Evolutionary conservation across 805 yeast genomes (phyloP).

Genomic region (Saccharomyces cerevisiae): DNA sequence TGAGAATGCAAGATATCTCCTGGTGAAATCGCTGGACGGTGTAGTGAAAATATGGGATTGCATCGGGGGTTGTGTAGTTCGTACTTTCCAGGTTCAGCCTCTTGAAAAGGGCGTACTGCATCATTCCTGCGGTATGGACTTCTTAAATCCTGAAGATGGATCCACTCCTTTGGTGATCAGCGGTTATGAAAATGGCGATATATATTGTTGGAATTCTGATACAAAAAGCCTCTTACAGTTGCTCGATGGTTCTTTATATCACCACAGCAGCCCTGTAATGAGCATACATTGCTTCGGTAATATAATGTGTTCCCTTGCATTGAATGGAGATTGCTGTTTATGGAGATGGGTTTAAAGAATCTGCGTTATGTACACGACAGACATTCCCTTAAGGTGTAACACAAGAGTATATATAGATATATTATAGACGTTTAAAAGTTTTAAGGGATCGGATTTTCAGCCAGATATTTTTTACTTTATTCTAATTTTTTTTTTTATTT

Average conservation of each 20-base stretch:
- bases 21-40: conserved; percentile 79
- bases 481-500: not conserved
- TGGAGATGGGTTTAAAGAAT: conserved; percentile 17
- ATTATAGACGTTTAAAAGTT: not conserved
- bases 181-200: conserved; percentile 24
- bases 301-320: conserved; percentile 19
- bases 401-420: conserved; percentile 4
- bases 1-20: conserved; percentile 70
- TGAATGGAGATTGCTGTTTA: conserved; percentile 23
- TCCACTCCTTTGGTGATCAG: conserved; percentile 20
- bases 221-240: conserved; percentile 15
- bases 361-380: not conserved
- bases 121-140: conserved; percentile 26
- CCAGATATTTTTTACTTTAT: not conserved
- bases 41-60: conserved; percentile 77
- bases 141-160: conserved; percentile 18
- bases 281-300: conserved; percentile 15
- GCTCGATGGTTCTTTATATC: conserved; percentile 9
- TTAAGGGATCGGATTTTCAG: no score
- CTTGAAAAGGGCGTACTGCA: conserved; percentile 5
- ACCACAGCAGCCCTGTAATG: conserved; percentile 17
- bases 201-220: conserved; percentile 23
- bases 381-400: not conserved
- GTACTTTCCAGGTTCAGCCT: conserved; percentile 41
- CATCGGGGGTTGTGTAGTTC: conserved; percentile 68